A percentile compares a stretch with the other conserved stretches of the same genome.
Conservation (phyloP, 345 rosid species). For the Cardamine occulta region DNA sequence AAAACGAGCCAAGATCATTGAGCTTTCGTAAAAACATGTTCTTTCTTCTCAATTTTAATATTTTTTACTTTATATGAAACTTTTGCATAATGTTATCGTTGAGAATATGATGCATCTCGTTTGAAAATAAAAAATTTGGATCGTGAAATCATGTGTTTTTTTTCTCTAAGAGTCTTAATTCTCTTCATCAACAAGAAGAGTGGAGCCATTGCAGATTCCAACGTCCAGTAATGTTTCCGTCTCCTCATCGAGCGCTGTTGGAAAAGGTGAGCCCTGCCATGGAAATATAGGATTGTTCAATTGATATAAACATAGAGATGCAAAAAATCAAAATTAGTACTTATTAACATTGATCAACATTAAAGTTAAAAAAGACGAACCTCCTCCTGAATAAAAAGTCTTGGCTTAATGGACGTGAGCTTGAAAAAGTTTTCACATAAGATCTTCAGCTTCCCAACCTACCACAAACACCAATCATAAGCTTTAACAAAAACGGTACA, state of each 20-base stretch:
- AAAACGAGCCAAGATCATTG: slow-evolving; percentile 35
- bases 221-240: slow-evolving; percentile 69
- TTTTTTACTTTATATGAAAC: background rate
- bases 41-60: slow-evolving; percentile 4
- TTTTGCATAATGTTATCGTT: slow-evolving; percentile 7
- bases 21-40: slow-evolving; percentile 22
- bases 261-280: slow-evolving; percentile 78
- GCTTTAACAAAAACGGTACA: background rate
- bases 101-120: slow-evolving; percentile 8
- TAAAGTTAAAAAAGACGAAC: slow-evolving; percentile 38
- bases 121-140: background rate
- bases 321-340: background rate
- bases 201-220: slow-evolving; percentile 66
- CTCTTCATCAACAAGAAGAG: slow-evolving; percentile 77
- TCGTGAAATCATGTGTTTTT: background rate
- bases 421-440: slow-evolving; percentile 83
- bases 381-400: slow-evolving; percentile 74
- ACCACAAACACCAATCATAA: slow-evolving; percentile 9
- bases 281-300: background rate
- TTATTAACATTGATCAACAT: background rate
- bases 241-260: slow-evolving; percentile 72
- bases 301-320: background rate
- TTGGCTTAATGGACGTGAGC: slow-evolving; percentile 61
- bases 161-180: slow-evolving; percentile 34
- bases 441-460: slow-evolving; percentile 86